A percentile compares a stretch with the other conserved stretches of the same genome.
Evolutionary conservation across 768 basidiomycete genomes (phyloP).

Genomic region (Lentinula boryana): DNA sequence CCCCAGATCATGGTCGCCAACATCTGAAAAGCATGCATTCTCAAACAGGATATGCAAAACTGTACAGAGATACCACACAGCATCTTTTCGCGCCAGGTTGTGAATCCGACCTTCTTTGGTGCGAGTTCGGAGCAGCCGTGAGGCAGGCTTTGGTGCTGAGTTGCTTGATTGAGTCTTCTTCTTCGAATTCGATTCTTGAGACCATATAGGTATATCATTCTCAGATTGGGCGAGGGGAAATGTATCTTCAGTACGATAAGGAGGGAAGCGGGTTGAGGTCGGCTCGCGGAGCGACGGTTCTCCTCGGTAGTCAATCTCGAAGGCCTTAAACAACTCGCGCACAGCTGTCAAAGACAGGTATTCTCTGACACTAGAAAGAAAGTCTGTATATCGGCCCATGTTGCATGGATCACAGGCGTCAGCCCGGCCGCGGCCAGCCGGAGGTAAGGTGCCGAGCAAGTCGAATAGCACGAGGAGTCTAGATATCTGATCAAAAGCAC

Average conservation of each 20-base stretch:
- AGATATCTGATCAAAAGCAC: background rate
- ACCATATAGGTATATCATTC: background rate
- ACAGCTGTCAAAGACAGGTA: conserved; percentile 1
- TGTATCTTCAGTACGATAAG: background rate
- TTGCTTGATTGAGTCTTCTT: background rate
- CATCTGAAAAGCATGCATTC: background rate
- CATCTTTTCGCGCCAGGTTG: conserved; percentile 1
- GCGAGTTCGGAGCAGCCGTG: background rate
- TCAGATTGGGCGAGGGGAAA: background rate
- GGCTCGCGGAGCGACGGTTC: background rate
- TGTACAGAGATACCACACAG: conserved; percentile 6
- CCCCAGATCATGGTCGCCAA: background rate
- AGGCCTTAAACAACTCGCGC: background rate
- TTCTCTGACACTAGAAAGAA: background rate
- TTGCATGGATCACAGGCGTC: background rate
- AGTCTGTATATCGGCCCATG: background rate
- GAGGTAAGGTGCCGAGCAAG: background rate
- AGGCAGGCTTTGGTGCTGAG: background rate
- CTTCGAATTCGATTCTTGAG: background rate
- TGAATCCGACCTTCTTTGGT: background rate
- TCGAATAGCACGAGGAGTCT: background rate
- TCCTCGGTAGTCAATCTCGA: background rate
- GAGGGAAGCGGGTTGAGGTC: background rate
- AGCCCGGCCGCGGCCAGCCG: background rate
- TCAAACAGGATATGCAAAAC: conserved; percentile 5